Evolutionary conservation across 129 eudicot species (phyloP), one percentile per base, ranked within the genome.

Genomic region (Ambrosia artemisiifolia): DNA sequence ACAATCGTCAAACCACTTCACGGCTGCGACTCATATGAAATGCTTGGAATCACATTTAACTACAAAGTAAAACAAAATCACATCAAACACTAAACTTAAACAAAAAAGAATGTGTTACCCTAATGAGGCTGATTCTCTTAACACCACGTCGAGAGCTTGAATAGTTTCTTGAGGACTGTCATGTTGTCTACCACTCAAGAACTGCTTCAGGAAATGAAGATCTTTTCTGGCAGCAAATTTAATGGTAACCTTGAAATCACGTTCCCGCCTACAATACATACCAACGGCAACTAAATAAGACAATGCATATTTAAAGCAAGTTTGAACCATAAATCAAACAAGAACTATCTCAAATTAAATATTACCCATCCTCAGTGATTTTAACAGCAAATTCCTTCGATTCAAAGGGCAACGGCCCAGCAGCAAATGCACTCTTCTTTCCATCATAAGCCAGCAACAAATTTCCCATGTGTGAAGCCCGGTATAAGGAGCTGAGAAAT

Each of bases 81-180:
- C 11, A 28, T 5, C 18, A 49, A 36, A 60, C 63, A 28, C 20
- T 32, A n/a, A 19, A 13, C 16, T 53, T 1, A 17, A 13, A 59
- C 14, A 54, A 24, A 63, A 11, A 10, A 38, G 12, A 17, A 61
- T 9, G 38, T 50, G 36, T 65, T 38, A 85, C 90, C 18, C 48
- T 49, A 54, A 42, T 0, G 90, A 81, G 3, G 91, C 95, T 1
- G 80, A 67, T 43, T 87, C 83, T 42, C 97, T 66, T 3, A 94
- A 55, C 9, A 88, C 97, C 24, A 94, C 95, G 67, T 94, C 99
- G 67, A 90, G 88, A 8, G 78, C 89, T 44, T 94, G 99, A 7
- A 94, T 73, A 0, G 96, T 88, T 68, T 94, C 96, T 34, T 88
- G 96, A 11, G 97, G 94, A 1, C 32, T 50, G 46, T 95, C 96